These are phyloP conservation scores for Fusarium stilboides DNA, from an alignment of 2,329 filamentous ascomycete genomes.

Conservation along the genomic window DNA sequence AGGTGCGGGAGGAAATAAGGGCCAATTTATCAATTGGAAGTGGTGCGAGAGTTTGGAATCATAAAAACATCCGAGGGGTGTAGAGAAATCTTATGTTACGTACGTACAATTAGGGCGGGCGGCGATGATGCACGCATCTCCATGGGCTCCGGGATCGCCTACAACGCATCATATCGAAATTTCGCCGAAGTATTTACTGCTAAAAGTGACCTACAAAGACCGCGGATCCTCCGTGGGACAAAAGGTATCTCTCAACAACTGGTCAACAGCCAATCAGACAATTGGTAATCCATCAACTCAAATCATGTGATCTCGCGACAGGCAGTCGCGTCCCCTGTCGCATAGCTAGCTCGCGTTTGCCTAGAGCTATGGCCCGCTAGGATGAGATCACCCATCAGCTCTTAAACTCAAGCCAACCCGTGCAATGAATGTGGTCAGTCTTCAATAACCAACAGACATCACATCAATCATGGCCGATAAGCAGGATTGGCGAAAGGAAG, in stretches of 20 bases:
- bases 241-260: slow-evolving; percentile 34
- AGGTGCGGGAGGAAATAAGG: neutral
- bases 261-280: slow-evolving; percentile 47
- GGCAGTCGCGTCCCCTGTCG: slow-evolving; percentile 42
- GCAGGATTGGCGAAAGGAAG: slow-evolving; percentile 64
- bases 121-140: slow-evolving; percentile 50
- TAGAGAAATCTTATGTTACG: slow-evolving; percentile 39
- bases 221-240: neutral
- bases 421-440: slow-evolving; percentile 30
- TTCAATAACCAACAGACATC: slow-evolving; percentile 22
- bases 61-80: slow-evolving; percentile 38
- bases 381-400: slow-evolving; percentile 43
- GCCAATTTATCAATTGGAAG: slow-evolving; percentile 32
- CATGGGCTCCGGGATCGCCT: slow-evolving; percentile 47
- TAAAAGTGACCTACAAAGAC: slow-evolving; percentile 14
- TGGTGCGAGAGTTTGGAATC: slow-evolving; percentile 37
- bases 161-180: slow-evolving; percentile 42
- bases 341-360: slow-evolving; percentile 52
- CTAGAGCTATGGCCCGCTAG: slow-evolving; percentile 49
- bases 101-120: slow-evolving; percentile 31
- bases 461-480: slow-evolving; percentile 54
- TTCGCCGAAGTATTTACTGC: slow-evolving; percentile 15
- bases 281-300: slow-evolving; percentile 37
- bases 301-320: slow-evolving; percentile 54
- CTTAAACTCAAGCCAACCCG: slow-evolving; percentile 44